Percentiles rank a stretch among this genome's conserved stretches.
Conservation (phyloP, 2,329 filamentous ascomycete genomes). For the Cladosporium sp. region DNA sequence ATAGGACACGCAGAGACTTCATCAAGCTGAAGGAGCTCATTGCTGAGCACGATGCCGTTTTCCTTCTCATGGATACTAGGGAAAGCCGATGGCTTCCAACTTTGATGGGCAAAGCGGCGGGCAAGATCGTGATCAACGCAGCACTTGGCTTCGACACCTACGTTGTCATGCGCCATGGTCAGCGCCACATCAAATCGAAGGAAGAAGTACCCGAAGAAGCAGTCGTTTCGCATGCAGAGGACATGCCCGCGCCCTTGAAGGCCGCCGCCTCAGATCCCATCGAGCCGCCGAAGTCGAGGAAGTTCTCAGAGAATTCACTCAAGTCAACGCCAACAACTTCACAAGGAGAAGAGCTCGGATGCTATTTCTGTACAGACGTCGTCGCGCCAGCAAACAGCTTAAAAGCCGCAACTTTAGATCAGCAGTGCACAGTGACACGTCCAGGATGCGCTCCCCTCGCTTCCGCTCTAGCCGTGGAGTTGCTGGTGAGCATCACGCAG, state of each 20-base stretch:
- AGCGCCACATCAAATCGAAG: constrained; percentile 35
- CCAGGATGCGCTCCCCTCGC: constrained; percentile 91
- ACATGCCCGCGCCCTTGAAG: background rate
- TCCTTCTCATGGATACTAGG: constrained; percentile 90
- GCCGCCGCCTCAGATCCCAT: constrained; percentile 7
- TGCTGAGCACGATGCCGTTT: constrained; percentile 84
- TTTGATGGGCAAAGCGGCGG: constrained; percentile 87
- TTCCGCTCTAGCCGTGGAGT: constrained; percentile 84
- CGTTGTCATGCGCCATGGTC: constrained; percentile 93
- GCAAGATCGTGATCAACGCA: constrained; percentile 95
- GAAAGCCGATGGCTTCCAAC: constrained; percentile 96
- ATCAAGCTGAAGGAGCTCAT: constrained; percentile 73
- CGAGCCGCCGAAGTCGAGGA: constrained; percentile 8
- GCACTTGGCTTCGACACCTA: constrained; percentile 95
- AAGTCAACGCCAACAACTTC: constrained; percentile 43
- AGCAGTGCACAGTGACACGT: constrained; percentile 95
- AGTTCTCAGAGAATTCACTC: constrained; percentile 40
- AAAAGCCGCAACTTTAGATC: constrained; percentile 92
- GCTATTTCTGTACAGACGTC: constrained; percentile 98
- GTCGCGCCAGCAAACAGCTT: constrained; percentile 91
- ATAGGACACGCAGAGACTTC: constrained; percentile 70
- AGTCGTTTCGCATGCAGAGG: constrained; percentile 4
- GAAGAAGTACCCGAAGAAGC: background rate
- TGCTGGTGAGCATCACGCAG: constrained; percentile 83
- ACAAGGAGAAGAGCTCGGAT: constrained; percentile 64